A percentile compares a stretch with the other conserved stretches of the same genome.
Conservation (phyloP, 2,329 filamentous ascomycete species). For the Aureobasidium leucospermi region DNA sequence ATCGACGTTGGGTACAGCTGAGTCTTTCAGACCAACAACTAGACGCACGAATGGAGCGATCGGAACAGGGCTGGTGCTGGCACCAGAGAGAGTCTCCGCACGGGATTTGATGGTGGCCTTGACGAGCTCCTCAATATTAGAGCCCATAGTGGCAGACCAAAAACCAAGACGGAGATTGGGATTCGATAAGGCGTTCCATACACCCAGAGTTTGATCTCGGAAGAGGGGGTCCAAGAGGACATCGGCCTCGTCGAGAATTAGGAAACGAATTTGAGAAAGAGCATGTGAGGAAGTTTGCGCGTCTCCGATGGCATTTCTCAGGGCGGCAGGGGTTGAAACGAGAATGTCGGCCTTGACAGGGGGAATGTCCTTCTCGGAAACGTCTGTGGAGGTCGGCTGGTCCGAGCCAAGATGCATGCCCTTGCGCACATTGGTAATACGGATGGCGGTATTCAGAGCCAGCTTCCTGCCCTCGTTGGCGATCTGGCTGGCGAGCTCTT, state of each 20-base stretch:
- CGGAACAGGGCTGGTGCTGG: background rate
- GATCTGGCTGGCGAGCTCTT: slow-evolving; percentile 44
- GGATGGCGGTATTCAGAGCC: slow-evolving; percentile 66
- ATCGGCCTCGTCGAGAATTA: slow-evolving; percentile 91
- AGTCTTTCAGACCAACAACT: slow-evolving; percentile 94
- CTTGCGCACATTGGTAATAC: slow-evolving; percentile 75
- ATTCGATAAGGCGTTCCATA: slow-evolving; percentile 74
- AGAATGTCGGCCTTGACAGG: slow-evolving; percentile 56
- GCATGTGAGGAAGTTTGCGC: slow-evolving; percentile 32
- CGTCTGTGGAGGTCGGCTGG: slow-evolving; percentile 29
- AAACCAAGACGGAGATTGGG: slow-evolving; percentile 66
- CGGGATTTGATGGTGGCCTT: slow-evolving; percentile 58
- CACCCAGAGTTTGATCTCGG: slow-evolving; percentile 73
- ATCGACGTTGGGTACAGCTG: slow-evolving; percentile 82
- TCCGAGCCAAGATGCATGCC: slow-evolving; percentile 58
- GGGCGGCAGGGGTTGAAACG: slow-evolving; percentile 69
- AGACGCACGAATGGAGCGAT: slow-evolving; percentile 61
- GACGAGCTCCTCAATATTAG: slow-evolving; percentile 76
- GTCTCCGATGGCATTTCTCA: slow-evolving; percentile 63
- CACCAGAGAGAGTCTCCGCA: slow-evolving; percentile 27
- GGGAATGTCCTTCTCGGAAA: slow-evolving; percentile 31
- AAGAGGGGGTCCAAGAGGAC: slow-evolving; percentile 89
- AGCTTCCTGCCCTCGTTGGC: slow-evolving; percentile 74
- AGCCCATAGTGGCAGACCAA: slow-evolving; percentile 97
- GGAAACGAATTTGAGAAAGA: slow-evolving; percentile 54